phyloP scores from a whole-genome alignment of 257 asterid species.

The Solanum gandarillasii region DNA sequence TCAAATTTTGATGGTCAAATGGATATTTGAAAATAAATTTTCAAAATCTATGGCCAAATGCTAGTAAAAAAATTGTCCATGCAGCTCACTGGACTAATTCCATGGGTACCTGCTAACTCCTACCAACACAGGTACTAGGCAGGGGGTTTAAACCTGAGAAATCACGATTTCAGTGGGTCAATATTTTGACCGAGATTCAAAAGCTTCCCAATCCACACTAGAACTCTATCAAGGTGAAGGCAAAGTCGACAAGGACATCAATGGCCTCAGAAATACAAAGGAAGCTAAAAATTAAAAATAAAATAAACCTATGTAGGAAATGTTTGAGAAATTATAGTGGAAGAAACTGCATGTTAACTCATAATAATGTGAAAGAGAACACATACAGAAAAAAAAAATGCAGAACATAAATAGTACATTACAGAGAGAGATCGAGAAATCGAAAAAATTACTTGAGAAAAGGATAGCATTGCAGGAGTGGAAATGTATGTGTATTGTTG shows the following conservation, averaged over 20 bases:
- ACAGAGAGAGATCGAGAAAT: background rate
- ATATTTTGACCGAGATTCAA: background rate
- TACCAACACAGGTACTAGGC: background rate
- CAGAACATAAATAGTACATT: background rate
- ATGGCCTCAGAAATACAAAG: background rate
- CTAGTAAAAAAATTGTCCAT: background rate
- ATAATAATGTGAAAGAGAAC: background rate
- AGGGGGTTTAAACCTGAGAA: background rate
- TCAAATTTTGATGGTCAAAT: background rate
- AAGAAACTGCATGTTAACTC: background rate
- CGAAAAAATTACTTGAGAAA: conserved; percentile 25
- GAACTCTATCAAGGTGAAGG: background rate
- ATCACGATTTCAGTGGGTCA: background rate
- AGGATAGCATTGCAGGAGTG: conserved; percentile 27
- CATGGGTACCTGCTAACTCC: background rate
- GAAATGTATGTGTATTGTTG: conserved; percentile 37
- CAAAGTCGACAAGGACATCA: background rate
- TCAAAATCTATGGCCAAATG: background rate
- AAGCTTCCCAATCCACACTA: background rate
- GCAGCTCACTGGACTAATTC: background rate
- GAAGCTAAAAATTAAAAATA: background rate
- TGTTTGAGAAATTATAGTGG: background rate
- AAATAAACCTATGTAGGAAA: background rate
- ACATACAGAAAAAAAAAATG: background rate
- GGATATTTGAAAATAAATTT: background rate